Percentiles rank a stretch among this genome's conserved stretches.
Evolutionary conservation across 306 rosid genomes (phyloP).

Genomic region (Begonia masoniana): DNA sequence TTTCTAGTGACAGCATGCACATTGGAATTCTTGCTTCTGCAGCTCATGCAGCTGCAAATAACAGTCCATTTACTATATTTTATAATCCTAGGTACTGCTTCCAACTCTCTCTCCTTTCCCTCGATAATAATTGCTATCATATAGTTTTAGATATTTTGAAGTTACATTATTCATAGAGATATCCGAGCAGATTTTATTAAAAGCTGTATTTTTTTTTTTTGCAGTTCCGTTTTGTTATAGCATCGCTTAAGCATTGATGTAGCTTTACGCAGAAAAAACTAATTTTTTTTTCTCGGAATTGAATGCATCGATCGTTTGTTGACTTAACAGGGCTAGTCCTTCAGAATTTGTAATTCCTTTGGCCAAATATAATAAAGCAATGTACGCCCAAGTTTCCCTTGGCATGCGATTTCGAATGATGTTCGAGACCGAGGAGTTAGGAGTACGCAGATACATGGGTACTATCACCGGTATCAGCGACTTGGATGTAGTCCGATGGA

Average conservation of each 20-base stretch:
- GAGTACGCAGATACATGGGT: slow-evolving; percentile 94
- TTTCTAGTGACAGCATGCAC: slow-evolving; percentile 99
- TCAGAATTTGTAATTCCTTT: slow-evolving; percentile 88
- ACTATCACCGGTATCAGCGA: slow-evolving; percentile 83
- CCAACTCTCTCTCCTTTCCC: background rate
- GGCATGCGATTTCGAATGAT: slow-evolving; percentile 99
- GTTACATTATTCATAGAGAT: no score
- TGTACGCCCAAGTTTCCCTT: slow-evolving; percentile 87
- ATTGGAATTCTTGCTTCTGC: slow-evolving; percentile 98
- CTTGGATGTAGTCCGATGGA: slow-evolving; percentile 82
- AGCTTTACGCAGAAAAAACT: no score
- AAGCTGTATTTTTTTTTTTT: no score
- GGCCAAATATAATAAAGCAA: slow-evolving; percentile 83
- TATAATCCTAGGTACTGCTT: slow-evolving; percentile 80
- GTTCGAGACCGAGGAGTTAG: slow-evolving; percentile 99
- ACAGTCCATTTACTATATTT: slow-evolving; percentile 83
- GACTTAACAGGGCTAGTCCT: slow-evolving; percentile 82
- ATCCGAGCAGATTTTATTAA: no score
- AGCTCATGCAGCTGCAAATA: slow-evolving; percentile 96
- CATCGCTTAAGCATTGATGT: no score
- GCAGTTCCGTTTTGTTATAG: no score
- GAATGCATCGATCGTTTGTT: slow-evolving; percentile 3
- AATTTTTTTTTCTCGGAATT: no score
- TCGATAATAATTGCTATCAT: no score
- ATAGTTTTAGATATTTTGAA: no score